Evolutionary conservation across 805 yeast genomes (phyloP), one percentile per base, ranked within the genome.

Genomic region (Torulaspora microellipsoides): DNA sequence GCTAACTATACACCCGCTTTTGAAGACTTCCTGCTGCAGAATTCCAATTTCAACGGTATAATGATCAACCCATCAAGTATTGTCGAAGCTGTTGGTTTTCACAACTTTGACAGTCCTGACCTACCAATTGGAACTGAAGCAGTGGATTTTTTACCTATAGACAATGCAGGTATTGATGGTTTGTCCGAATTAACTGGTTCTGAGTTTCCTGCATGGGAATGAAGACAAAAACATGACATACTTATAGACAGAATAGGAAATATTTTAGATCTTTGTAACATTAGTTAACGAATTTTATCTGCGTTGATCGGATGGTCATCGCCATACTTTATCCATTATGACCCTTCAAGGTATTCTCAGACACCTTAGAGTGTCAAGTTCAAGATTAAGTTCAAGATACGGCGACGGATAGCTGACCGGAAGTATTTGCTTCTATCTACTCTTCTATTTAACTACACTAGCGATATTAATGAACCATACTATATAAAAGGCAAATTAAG

Each of bases 21-120:
- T 34, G 67, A 64, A 36, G 68, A 64, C 42, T 64, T 64, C 43
- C 52, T 62, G 46, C 53, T 54, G 43, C 64, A 61, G 35, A 59
- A 56, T 29, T 52, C 65, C 11, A 56, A 58, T 30, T 54, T 62
- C 17, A 59, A 57, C 37, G 66, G 64, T 14, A 47, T 62, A 15
- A 53, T 60, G 53, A 57, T 59, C 11, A 60, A 62, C 36, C 61
- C 65, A 15, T 54, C 63, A 1, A 56, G 56, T 38, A 51, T 62
- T 10, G 58, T 58, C 23, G 66, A 60, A 38, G 66, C 65, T 11
- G 63, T 56, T 17, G 64, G 62, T 10, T 52, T 58, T 36, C 59
- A 52, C 13, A 47, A 47, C 30, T 52, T 52, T 27, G 51, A 49
- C 20, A 47, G 45, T 13, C 43, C 43, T 20, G 49, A 48, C 46